Base-by-base conservation (phyloP, 2,329 filamentous ascomycete species). In the Cordyceps tenuipes region DNA sequence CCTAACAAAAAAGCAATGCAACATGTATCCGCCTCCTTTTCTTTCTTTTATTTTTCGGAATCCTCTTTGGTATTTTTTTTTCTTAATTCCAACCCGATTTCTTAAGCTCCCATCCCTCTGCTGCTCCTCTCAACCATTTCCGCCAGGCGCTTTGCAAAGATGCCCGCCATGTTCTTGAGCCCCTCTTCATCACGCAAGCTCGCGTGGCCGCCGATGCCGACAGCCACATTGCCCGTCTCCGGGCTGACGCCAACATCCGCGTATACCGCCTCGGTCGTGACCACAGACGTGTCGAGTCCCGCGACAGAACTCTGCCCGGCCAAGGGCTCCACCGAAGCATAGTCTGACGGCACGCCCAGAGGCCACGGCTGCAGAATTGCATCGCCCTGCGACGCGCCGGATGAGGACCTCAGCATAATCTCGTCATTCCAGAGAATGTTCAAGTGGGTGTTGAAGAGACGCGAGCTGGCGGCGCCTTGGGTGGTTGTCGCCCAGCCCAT, bases 341-440 rank as follows among this genome's bases (percentile, higher is more conserved):
- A 52, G 31, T 52, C 49, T 21, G 49, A 52, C 49, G 49, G 49
- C 49, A 52, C 49, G 31, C 49, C 49, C 29, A 52, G 49, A 23
- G 49, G 31, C 49, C 49, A 52, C 17, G 49, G 49, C 34, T 52
- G 29, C 49, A 52, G 49, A 7, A 52, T 36, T 23, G 49, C 29
- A 17, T 52, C 49, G 31, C 23, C 23, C 47, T 49, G 47, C 47
- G 49, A 52, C 29, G 49, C n/a, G 29, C 31, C 49, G 29, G 29
- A 39, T 21, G n/a, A n/a, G n/a, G 49, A 52, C 19, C 23, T 19
- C 2, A 52, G 31, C 49, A 52, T 19, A 9, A 52, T 36, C 17
- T 52, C 49, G 49, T 52, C 49, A 17, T 52, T 52, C 49, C 49
- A 52, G 29, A 52, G 49, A 23, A 52, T 52, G 31, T 52, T 52